These are phyloP conservation scores for Lumnitzera littorea DNA, from an alignment of 345 rosid species.

Conservation along the genomic window DNA sequence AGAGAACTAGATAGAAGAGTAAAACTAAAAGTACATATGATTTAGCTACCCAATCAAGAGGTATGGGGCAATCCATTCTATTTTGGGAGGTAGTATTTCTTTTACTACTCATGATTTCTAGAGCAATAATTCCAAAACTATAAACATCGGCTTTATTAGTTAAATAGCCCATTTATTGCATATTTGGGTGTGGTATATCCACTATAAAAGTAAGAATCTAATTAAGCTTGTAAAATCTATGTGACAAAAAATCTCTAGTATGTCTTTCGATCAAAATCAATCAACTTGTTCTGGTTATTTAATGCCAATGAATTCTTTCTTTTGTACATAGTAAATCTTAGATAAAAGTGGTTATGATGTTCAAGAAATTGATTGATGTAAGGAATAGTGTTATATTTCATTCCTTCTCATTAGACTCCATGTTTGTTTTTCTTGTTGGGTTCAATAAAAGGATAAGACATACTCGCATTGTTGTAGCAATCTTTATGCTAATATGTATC, in stretches of 20 bases:
- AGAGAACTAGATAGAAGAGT: too few species aligned
- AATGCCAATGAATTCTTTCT: too few species aligned
- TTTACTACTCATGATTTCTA: slow-evolving; percentile 21
- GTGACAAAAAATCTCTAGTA: too few species aligned
- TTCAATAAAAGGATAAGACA: not conserved
- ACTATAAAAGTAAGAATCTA: slow-evolving; percentile 9
- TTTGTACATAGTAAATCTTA: too few species aligned
- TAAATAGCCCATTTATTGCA: slow-evolving; percentile 24
- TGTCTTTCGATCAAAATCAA: too few species aligned
- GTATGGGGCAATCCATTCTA: slow-evolving; percentile 8
- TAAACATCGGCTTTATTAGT: slow-evolving; percentile 29
- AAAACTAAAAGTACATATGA: not conserved
- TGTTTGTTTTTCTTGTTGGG: too few species aligned
- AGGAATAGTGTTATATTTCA: too few species aligned
- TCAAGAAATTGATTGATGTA: too few species aligned
- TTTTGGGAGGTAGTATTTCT: slow-evolving; percentile 12
- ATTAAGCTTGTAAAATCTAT: not conserved
- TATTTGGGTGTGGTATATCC: slow-evolving; percentile 39
- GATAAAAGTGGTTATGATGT: too few species aligned
- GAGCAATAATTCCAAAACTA: slow-evolving; percentile 24
- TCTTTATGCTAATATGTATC: slow-evolving; percentile 26
- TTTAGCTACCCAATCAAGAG: slow-evolving; percentile 24
- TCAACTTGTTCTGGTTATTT: too few species aligned
- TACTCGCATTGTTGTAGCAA: slow-evolving; percentile 28
- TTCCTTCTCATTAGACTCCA: too few species aligned